Conservation (phyloP, 1,284 basidiomycete genomes). For the Boletus sp. region DNA sequence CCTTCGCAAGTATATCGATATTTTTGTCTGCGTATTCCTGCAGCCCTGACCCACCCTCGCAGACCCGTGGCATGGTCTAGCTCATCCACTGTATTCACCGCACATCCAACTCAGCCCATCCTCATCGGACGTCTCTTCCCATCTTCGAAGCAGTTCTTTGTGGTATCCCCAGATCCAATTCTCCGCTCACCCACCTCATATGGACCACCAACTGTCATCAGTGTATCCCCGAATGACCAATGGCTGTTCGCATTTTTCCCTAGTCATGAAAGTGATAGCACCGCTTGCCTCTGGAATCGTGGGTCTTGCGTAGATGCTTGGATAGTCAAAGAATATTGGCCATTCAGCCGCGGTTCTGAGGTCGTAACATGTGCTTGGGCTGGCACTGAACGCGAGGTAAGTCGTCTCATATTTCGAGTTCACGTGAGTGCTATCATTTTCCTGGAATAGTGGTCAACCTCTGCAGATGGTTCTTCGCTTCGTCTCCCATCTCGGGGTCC, state of each 20-base stretch:
- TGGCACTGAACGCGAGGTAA: conserved; percentile 55
- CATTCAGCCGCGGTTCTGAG: conserved; percentile 47
- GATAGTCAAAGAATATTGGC: conserved; percentile 57
- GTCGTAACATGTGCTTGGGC: conserved; percentile 63
- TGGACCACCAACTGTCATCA: conserved; percentile 59
- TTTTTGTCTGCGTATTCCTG: not conserved
- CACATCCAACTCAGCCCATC: conserved; percentile 56
- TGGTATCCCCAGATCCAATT: conserved; percentile 52
- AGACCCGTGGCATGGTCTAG: conserved; percentile 70
- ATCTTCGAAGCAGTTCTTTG: conserved; percentile 57
- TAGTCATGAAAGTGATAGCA: conserved; percentile 47
- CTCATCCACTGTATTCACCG: conserved; percentile 62
- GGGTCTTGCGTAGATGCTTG: conserved; percentile 56
- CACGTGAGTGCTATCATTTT: not conserved
- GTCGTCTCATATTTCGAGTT: not conserved
- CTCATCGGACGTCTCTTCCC: conserved; percentile 65
- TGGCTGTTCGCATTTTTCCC: conserved; percentile 77
- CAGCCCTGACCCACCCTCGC: conserved; percentile 4
- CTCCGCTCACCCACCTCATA: conserved; percentile 44
- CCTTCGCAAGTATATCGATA: conserved; percentile 43
- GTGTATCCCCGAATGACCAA: conserved; percentile 51
- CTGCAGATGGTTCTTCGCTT: conserved; percentile 36
- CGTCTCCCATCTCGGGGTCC: conserved; percentile 56
- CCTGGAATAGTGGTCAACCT: conserved; percentile 45
- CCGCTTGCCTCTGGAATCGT: conserved; percentile 64